Percentiles rank a stretch among this genome's conserved stretches.
Evolutionary conservation across 2,329 filamentous ascomycete genomes (phyloP).

Genomic region (Thelonectria blattea): DNA sequence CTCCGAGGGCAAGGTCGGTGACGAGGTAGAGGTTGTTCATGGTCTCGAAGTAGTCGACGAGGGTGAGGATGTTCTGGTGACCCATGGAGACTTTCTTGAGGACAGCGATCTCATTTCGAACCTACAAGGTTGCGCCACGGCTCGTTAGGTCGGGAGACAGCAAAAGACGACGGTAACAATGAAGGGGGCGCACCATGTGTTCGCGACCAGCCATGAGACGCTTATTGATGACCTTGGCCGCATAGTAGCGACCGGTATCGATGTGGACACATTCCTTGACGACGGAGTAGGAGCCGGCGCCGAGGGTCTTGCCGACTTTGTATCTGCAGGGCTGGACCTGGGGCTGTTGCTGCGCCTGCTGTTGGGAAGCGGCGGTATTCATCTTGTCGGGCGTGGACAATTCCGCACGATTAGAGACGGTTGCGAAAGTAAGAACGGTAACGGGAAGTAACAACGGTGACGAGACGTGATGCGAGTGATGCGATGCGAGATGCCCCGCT

Average conservation of each 20-base stretch:
- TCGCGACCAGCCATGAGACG: constrained; percentile 95
- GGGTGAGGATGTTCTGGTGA: constrained; percentile 95
- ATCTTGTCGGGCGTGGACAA: constrained; percentile 24
- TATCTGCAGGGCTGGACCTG: constrained; percentile 95
- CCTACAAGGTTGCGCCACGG: constrained; percentile 55
- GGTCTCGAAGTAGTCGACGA: constrained; percentile 99
- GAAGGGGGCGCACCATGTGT: constrained; percentile 77
- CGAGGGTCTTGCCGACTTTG: constrained; percentile 97
- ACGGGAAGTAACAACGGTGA: constrained; percentile 7
- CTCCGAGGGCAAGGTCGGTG: constrained; percentile 93
- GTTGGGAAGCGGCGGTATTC: constrained; percentile 36
- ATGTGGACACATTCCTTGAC: constrained; percentile 99
- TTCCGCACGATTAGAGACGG: constrained; percentile 6
- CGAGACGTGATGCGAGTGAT: constrained; percentile 9
- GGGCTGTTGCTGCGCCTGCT: constrained; percentile 42
- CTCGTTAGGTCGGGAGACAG: constrained; percentile 22
- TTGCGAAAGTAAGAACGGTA: constrained; percentile 10
- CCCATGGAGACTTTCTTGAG: constrained; percentile 99
- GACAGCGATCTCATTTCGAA: constrained; percentile 97
- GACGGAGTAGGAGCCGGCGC: constrained; percentile 95
- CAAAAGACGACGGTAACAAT: constrained; percentile 2
- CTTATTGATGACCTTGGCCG: constrained; percentile 99
- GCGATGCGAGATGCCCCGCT: constrained; percentile 22
- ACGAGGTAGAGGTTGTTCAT: constrained; percentile 99
- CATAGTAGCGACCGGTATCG: constrained; percentile 96